Base-by-base conservation (phyloP, 2,329 filamentous ascomycete species). In the Hypomyces perniciosus region DNA sequence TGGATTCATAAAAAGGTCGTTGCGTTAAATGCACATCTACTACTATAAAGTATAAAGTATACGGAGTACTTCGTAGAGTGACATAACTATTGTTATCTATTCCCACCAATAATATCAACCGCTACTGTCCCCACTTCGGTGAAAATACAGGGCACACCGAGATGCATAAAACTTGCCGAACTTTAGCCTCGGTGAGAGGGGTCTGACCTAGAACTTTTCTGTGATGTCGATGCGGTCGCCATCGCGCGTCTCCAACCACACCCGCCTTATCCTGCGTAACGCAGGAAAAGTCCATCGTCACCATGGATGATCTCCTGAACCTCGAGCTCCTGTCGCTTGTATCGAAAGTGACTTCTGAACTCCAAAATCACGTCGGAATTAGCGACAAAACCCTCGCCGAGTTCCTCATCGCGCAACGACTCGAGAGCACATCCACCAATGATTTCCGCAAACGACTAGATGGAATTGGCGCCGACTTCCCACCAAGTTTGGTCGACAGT, bases 371-470 rank as follows among this genome's bases (percentile, higher is more conserved):
- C 71, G 72, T 97, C 53, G 90, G 91, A 50, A 83, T 96, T 61
- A 87, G 81, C 66, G 91, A 99, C 72, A 96, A 95, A 71, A 96
- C 90, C 5, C 83, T 99, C 28, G 91, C 93, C 60, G 93, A 99
- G 70, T 99, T 96, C 65, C 83, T 99, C 62, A 96, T 99, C 64
- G 88, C 88, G 55, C 87, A 96, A 66, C 89, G 95, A 61, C 71
- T 86, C 66, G 81, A 91, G 78, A 87, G 84, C 72, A 78, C 76
- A 46, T 79, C 79, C 29, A 75, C 88, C 51, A 69, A 78, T 47
- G 84, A 87, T 29, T 99, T 97, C 73, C 87, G 87, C 72, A 74
- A 76, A 58, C 83, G 83, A 64, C 77, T 97, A 58, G 81, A 85
- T 58, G 81, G 77, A 30, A 84, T 95, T 69, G 88, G 87, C 50